Conservation (phyloP, 306 rosid species). For the Comarum palustre region DNA sequence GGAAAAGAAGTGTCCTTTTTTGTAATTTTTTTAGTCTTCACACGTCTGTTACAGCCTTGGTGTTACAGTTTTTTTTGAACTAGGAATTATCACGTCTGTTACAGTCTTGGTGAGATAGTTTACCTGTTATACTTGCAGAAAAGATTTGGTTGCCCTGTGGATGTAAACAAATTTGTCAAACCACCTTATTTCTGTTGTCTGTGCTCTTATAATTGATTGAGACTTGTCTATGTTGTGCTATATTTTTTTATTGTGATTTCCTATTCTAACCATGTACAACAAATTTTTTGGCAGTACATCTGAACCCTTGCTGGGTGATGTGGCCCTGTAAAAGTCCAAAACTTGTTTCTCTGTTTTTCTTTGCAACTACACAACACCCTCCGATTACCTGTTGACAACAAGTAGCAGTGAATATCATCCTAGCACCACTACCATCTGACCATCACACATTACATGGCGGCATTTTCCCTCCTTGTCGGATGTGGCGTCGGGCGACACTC, state of each 20-base stretch:
- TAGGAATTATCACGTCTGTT: not conserved
- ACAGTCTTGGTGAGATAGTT: not conserved
- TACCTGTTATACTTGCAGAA: not conserved
- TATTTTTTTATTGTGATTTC: not conserved
- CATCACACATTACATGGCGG: not conserved
- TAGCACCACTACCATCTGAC: not conserved
- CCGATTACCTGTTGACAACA: not conserved
- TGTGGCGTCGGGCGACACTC: no score
- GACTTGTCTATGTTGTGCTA: not conserved
- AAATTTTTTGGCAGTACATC: not conserved
- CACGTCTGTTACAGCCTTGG: not conserved
- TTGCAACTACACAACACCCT: not conserved
- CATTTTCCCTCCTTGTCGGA: not conserved
- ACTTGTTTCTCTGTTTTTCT: not conserved
- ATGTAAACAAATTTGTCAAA: not conserved
- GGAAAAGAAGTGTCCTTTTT: not conserved
- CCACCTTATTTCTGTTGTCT: not conserved
- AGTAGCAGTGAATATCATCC: not conserved
- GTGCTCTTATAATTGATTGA: not conserved
- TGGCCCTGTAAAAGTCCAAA: not conserved
- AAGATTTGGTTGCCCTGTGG: not conserved
- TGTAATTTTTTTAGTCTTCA: not conserved
- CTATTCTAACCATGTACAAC: not conserved
- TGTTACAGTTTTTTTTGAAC: no score
- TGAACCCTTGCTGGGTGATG: not conserved